phyloP scores from a whole-genome alignment of 768 basidiomycete genomes.

The Hemileccinum rubropunctum region DNA sequence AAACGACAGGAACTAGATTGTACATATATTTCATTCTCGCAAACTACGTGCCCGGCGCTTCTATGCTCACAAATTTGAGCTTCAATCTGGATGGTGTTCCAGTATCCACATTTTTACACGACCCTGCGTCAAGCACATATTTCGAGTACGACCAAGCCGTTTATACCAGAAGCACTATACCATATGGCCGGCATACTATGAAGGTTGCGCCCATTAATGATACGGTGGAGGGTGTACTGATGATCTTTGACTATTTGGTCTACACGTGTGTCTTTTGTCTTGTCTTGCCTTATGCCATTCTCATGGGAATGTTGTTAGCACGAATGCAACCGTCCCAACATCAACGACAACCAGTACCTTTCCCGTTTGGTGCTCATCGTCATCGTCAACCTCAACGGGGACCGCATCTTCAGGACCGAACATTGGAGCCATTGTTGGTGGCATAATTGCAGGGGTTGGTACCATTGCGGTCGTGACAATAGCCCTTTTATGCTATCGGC shows the following conservation, averaged over 20 bases:
- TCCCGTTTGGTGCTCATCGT: no score
- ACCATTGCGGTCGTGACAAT: background rate
- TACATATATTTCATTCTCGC: slow-evolving; percentile 20
- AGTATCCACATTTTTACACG: slow-evolving; percentile 1
- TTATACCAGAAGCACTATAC: slow-evolving; percentile 6
- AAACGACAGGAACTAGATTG: slow-evolving; percentile 11
- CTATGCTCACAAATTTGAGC: background rate
- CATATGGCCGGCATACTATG: slow-evolving; percentile 8
- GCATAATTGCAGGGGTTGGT: slow-evolving; percentile 1
- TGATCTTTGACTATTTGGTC: slow-evolving; percentile 18
- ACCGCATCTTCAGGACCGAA: background rate
- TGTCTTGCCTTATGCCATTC: background rate
- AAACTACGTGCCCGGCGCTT: background rate
- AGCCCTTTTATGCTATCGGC: slow-evolving; percentile 7
- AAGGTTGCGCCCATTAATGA: slow-evolving; percentile 2
- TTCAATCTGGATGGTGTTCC: slow-evolving; percentile 9
- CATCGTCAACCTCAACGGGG: background rate
- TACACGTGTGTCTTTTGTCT: slow-evolving; percentile 10
- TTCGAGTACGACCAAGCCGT: slow-evolving; percentile 17
- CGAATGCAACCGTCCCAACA: no score
- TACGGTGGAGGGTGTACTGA: background rate
- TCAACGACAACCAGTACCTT: no score
- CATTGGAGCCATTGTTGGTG: slow-evolving; percentile 5
- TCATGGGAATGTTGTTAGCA: slow-evolving; percentile 2
- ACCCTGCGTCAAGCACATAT: background rate